Percentiles rank a stretch among this genome's conserved stretches.
These are phyloP conservation scores for Salix viminalis DNA, from an alignment of 345 rosid species.

Conservation along the genomic window DNA sequence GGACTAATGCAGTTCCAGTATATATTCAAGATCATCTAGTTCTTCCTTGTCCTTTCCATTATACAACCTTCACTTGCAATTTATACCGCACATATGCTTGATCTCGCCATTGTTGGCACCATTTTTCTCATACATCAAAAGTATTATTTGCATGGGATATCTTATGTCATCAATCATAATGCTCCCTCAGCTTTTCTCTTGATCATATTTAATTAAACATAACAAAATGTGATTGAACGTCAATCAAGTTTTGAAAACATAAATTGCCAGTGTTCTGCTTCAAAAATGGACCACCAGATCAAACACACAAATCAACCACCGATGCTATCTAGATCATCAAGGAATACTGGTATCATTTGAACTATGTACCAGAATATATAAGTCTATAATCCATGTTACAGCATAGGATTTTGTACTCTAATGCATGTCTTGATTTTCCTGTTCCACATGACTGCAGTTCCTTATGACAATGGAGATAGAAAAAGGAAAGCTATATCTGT, in stretches of 20 bases:
- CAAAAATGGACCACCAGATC: neutral
- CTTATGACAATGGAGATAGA: neutral
- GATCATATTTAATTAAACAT: neutral
- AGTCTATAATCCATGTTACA: neutral
- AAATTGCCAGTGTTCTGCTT: neutral
- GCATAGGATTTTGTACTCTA: neutral
- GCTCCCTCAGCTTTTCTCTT: neutral
- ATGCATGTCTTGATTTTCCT: neutral
- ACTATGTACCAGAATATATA: neutral
- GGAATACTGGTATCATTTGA: neutral
- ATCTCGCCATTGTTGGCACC: neutral
- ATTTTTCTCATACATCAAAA: neutral
- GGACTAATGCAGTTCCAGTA: neutral
- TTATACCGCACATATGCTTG: neutral
- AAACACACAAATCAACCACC: neutral
- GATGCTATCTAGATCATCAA: neutral
- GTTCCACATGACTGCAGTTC: neutral
- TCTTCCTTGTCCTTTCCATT: neutral
- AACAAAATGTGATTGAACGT: neutral
- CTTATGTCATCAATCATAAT: neutral
- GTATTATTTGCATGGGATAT: neutral
- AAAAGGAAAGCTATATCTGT: neutral
- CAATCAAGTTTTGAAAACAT: neutral
- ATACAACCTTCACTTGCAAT: neutral
- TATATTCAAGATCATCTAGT: neutral